Conservation (phyloP, 495 filamentous ascomycete genomes). For the Immersiella caudata region DNA sequence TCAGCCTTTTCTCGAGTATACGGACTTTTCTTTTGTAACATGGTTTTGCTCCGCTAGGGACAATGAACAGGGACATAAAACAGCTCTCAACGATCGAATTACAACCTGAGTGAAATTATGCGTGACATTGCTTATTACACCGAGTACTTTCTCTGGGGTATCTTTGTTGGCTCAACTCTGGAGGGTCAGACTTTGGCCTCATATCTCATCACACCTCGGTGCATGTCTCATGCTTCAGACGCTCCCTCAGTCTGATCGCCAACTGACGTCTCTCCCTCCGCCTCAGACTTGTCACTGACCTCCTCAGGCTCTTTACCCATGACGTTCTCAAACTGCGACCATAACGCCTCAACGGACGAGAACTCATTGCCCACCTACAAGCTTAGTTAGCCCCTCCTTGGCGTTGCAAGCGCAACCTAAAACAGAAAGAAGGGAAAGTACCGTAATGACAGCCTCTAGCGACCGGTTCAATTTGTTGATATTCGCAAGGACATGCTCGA, state of each 20-base stretch:
- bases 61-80: constrained; percentile 39
- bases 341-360: constrained; percentile 91
- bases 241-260: constrained; percentile 21
- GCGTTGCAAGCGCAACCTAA: neutral
- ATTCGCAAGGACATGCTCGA: constrained; percentile 93
- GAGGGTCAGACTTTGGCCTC: too few relatives aligned
- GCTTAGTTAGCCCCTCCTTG: neutral
- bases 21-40: constrained; percentile 34
- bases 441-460: constrained; percentile 88
- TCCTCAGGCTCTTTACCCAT: constrained; percentile 76
- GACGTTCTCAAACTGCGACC: constrained; percentile 95
- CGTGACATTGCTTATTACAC: neutral
- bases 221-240: neutral
- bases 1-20: constrained; percentile 30
- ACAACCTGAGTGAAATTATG: neutral
- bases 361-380: constrained; percentile 92
- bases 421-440: constrained; percentile 43
- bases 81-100: constrained; percentile 29
- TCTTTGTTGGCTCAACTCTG: neutral
- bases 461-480: constrained; percentile 94
- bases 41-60: constrained; percentile 26
- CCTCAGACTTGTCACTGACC: constrained; percentile 31
- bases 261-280: constrained; percentile 27
- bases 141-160: neutral
- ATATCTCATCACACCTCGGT: neutral